Base-by-base conservation (phyloP, 2,329 filamentous ascomycete species). In the Xylaria sp. region DNA sequence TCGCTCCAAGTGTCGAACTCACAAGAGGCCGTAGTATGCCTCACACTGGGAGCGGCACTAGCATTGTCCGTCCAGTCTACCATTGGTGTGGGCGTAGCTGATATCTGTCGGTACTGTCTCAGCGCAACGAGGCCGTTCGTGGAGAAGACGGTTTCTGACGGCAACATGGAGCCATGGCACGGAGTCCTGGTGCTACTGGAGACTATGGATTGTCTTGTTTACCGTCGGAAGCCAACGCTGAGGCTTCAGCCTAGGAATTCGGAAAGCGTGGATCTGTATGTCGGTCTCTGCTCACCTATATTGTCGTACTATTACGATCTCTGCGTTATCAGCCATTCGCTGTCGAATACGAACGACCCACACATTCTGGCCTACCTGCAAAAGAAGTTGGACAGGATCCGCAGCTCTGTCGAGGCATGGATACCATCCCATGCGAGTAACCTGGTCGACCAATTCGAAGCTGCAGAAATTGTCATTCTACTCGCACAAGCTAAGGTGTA, bases 401-500 rank as follows among this genome's bases (percentile, higher is more conserved):
- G 69, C 56, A 2, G 28, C 10, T 58, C 59, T 18, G 69, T 77
- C 48, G 74, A 77, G 51, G 18, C 69, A 68, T 78, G 75, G 75
- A 72, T 74, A 54, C 76, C 76, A 68, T 73, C 71, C 54, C 68
- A 72, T 18, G 46, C 66, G 12, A 68, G 51, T 61, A 46, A 71
- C 13, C 62, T 76, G 44, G 37, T 72, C 34, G 68, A 72, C 13
- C 60, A 66, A 28, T 76, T 75, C 60, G 59, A 72, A 32, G 63
- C 74, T 8, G 67, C 71, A 41, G 75, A 78, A 44, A 67, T 76
- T 12, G 68, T 78, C 60, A 48, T 74, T 32, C 72, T 78, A 25
- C 76, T 77, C 34, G 72, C 74, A 32, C 76, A 78, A 70, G 75
- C 74, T 44, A 75, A 73, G 62, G 64, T 76, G 15, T 78, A 78